These are phyloP conservation scores for Glutinoglossum americanum DNA, from an alignment of 495 filamentous ascomycete species.

Conservation along the genomic window DNA sequence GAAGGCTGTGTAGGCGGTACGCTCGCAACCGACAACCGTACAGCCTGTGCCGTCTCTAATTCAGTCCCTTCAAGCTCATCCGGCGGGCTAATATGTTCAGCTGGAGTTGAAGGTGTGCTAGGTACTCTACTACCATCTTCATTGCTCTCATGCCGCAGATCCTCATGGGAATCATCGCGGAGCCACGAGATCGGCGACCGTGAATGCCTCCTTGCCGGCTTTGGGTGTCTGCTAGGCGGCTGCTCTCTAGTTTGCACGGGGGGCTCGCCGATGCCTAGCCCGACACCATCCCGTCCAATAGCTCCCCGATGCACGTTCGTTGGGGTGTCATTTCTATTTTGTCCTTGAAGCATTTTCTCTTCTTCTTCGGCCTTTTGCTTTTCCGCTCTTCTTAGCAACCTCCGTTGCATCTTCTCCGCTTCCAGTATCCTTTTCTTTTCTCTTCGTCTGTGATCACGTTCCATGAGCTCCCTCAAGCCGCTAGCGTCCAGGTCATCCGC, in stretches of 20 bases:
- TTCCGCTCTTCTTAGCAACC: constrained; percentile 45
- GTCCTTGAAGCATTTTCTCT: constrained; percentile 4
- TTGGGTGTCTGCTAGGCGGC: not conserved
- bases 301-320: constrained; percentile 18
- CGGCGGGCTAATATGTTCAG: not conserved
- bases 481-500: constrained; percentile 65
- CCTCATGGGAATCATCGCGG: not conserved
- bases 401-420: constrained; percentile 45
- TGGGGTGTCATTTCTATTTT: not conserved
- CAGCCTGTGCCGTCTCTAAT: constrained; percentile 22
- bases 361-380: constrained; percentile 29
- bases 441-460: constrained; percentile 55
- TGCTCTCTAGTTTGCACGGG: constrained; percentile 1
- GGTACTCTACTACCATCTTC: not conserved
- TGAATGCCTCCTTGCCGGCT: not conserved
- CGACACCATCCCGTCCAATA: constrained; percentile 26
- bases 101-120: constrained; percentile 8
- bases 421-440: constrained; percentile 54
- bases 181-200: constrained; percentile 5
- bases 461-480: constrained; percentile 62
- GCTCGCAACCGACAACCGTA: constrained; percentile 29
- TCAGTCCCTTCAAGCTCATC: constrained; percentile 22
- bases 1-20: constrained; percentile 36
- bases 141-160: not conserved
- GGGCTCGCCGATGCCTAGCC: constrained; percentile 21